Percentiles rank a stretch among this genome's conserved stretches.
Conservation (phyloP, 2,329 filamentous ascomycete genomes). For the Calonectria naviculata region DNA sequence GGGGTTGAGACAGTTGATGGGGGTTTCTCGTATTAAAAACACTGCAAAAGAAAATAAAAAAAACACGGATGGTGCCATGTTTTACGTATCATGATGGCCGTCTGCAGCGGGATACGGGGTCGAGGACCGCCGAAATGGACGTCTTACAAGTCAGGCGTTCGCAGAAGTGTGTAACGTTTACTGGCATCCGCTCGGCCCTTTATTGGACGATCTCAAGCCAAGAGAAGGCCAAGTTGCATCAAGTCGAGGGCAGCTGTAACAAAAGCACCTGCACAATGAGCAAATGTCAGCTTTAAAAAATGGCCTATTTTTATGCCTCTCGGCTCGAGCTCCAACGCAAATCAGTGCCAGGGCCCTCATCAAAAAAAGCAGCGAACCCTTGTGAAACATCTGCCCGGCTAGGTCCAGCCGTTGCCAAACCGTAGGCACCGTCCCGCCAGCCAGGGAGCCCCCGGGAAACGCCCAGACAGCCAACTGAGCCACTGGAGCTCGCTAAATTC, state of each 20-base stretch:
- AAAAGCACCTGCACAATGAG: background rate
- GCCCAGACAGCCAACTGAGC: constrained; percentile 15
- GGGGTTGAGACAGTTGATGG: background rate
- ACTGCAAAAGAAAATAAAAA: background rate
- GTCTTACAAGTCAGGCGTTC: constrained; percentile 5
- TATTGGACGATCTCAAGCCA: constrained; percentile 8
- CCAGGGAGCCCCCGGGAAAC: constrained; percentile 23
- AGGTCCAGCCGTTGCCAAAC: background rate
- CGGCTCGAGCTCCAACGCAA: background rate
- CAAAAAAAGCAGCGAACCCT: background rate
- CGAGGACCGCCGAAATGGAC: background rate
- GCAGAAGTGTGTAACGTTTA: constrained; percentile 1
- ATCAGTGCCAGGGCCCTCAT: background rate
- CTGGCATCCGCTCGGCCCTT: background rate
- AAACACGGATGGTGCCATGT: background rate
- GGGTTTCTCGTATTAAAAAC: background rate
- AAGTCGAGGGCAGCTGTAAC: background rate
- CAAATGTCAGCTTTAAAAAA: constrained; percentile 1
- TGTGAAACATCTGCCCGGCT: constrained; percentile 3
- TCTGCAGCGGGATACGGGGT: background rate
- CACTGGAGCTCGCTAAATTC: constrained; percentile 38
- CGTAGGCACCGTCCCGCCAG: background rate
- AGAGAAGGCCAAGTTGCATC: constrained; percentile 9
- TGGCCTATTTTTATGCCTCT: background rate
- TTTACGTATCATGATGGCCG: background rate